Percentiles rank a stretch among this genome's conserved stretches.
Conservation (phyloP, 176 grass and related monocot species). For the Canna indica region DNA sequence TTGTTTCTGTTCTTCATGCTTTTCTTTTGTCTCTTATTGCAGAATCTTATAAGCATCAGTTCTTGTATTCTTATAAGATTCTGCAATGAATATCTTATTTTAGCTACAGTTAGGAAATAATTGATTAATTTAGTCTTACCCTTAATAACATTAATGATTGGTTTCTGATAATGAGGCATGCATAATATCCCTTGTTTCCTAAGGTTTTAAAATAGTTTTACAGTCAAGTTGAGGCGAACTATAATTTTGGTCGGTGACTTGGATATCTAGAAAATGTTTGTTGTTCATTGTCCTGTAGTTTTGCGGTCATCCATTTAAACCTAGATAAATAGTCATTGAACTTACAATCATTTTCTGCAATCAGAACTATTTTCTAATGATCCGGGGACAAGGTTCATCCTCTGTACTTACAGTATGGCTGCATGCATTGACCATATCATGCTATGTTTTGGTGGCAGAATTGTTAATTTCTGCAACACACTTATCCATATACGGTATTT, state of each 20-base stretch:
- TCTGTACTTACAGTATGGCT: no score
- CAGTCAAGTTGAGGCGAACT: not conserved
- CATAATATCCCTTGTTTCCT: not conserved
- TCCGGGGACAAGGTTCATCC: no score
- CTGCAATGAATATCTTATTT: not conserved
- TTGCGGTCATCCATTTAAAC: no score
- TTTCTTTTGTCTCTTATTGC: not conserved
- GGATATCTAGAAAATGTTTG: not conserved
- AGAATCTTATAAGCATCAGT: not conserved
- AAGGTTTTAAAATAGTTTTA: no score
- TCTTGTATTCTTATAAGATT: not conserved
- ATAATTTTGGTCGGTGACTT: not conserved
- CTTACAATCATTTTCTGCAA: no score
- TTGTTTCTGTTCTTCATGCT: not conserved
- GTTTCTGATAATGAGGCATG: not conserved
- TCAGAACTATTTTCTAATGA: no score
- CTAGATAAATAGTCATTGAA: no score
- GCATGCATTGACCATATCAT: no score
- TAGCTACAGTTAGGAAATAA: not conserved
- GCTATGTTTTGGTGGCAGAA: no score
- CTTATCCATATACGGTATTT: no score
- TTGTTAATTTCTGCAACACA: no score
- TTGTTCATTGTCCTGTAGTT: no score
- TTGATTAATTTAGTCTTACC: not conserved
- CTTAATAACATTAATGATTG: not conserved